Base-by-base conservation (phyloP, 768 basidiomycete species). In the Xerocomus potaroensis region DNA sequence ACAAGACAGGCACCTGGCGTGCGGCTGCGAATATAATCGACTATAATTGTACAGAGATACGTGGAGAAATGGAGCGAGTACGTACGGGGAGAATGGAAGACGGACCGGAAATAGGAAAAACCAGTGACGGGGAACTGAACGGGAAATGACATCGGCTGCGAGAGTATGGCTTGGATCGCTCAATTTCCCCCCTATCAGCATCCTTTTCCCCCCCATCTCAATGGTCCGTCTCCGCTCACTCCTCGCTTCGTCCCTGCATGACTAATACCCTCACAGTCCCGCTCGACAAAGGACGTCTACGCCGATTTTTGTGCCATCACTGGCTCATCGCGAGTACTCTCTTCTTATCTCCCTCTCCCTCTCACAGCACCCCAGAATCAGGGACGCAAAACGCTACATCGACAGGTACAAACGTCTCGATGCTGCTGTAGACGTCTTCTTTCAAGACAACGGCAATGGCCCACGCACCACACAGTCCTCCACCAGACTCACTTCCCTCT, bases 401-500 rank as follows among this genome's bases (percentile, higher is more conserved):
- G 80, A 87, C 51, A 81, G 79, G 54, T 73, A 86, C 68, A 81
- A 79, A 55, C 77, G 81, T 30, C 65, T 87, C 34, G 87, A 91
- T 45, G 64, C 72, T n/a, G 87, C 87, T 19, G 68, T 88, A 36
- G 84, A 90, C 62, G 80, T 84, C 1, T 91, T 73, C 62, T 87
- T 78, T 67, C 79, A 76, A 54, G 77, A 85, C 44, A 35, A 45
- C 16, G 46, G 44, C 1, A 22, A 8, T 11, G 49, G 58, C 16
- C 43, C 52, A 0, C 24, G 50, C 1, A 58, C 61, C 16, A 43
- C 50, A 0, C 27, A 49, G 1, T 58, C 61, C 8, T 73, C 75
- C 11, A 74, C 72, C 67, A 84, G 77, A 54, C 63, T 88, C 22
- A 70, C 64, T 21, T 52, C 69, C 5, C 60, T 88, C 5, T 90